phyloP scores from a whole-genome alignment of 1,284 basidiomycete genomes.

The Trametes hirsuta region DNA sequence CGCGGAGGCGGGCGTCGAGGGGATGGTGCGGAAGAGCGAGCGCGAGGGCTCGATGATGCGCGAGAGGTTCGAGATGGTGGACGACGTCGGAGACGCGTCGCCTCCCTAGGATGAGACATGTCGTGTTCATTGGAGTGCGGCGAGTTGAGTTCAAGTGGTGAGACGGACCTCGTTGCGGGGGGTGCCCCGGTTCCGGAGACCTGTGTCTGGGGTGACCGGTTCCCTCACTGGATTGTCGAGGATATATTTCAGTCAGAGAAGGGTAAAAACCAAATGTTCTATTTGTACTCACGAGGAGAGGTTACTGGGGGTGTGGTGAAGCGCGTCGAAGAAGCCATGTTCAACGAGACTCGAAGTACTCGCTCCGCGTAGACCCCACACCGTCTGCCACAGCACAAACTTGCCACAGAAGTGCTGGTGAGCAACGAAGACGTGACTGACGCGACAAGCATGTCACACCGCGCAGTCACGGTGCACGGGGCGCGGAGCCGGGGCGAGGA shows the following conservation, averaged over 20 bases:
- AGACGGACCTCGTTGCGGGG: conserved; percentile 11
- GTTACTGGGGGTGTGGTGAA: conserved; percentile 16
- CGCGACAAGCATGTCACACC: conserved; percentile 29
- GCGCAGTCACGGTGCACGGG: conserved; percentile 21
- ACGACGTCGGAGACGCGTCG: conserved; percentile 28
- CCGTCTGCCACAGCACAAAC: too few species aligned
- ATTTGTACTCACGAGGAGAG: conserved; percentile 8
- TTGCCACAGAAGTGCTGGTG: too few species aligned
- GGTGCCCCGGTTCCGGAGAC: conserved; percentile 16
- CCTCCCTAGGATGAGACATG: neutral
- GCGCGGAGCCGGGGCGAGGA: conserved; percentile 10
- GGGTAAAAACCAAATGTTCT: neutral
- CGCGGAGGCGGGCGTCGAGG: conserved; percentile 26
- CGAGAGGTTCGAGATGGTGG: conserved; percentile 25
- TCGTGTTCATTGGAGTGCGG: too few species aligned
- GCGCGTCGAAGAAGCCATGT: conserved; percentile 14
- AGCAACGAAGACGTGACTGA: conserved; percentile 24
- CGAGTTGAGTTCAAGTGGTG: neutral
- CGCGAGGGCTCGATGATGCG: conserved; percentile 19
- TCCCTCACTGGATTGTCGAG: conserved; percentile 1
- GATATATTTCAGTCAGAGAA: neutral
- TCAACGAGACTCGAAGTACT: neutral
- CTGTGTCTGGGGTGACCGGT: conserved; percentile 18
- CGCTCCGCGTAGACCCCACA: too few species aligned
- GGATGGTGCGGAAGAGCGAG: conserved; percentile 16